These are phyloP conservation scores for Tricholoma terreum DNA, from an alignment of 768 basidiomycete genomes.

Conservation along the genomic window DNA sequence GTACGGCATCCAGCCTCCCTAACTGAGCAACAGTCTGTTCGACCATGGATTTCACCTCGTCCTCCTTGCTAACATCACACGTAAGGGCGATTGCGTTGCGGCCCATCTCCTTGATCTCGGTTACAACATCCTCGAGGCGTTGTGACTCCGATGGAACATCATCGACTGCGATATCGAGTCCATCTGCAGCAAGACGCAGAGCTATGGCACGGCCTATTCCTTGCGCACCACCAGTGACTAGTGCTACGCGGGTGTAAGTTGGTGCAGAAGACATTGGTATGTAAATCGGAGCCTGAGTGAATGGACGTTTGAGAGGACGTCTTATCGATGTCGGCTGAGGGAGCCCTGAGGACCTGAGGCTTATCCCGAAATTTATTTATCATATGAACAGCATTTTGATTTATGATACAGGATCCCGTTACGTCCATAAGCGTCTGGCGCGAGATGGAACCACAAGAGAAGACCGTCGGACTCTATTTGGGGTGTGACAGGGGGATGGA, in stretches of 20 bases:
- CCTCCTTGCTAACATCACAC: constrained; percentile 26
- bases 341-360: no score
- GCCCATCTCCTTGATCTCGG: constrained; percentile 22
- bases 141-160: constrained; percentile 23
- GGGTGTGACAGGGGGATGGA: no score
- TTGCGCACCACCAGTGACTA: constrained; percentile 32
- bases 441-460: not conserved
- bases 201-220: constrained; percentile 34
- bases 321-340: not conserved
- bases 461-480: no score
- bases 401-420: no score
- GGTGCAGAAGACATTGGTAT: not conserved
- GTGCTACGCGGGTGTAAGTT: constrained; percentile 15
- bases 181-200: constrained; percentile 30
- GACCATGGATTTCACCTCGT: constrained; percentile 28
- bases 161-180: constrained; percentile 26
- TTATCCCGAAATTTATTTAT: no score
- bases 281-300: not conserved
- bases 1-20: constrained; percentile 27
- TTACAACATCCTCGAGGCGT: constrained; percentile 18
- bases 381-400: no score
- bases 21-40: constrained; percentile 15
- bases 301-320: no score
- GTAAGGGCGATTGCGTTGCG: constrained; percentile 19
- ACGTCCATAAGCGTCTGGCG: no score